Evolutionary conservation across 2,329 filamentous ascomycete genomes (phyloP).

Genomic region (Anisogramma anomala): DNA sequence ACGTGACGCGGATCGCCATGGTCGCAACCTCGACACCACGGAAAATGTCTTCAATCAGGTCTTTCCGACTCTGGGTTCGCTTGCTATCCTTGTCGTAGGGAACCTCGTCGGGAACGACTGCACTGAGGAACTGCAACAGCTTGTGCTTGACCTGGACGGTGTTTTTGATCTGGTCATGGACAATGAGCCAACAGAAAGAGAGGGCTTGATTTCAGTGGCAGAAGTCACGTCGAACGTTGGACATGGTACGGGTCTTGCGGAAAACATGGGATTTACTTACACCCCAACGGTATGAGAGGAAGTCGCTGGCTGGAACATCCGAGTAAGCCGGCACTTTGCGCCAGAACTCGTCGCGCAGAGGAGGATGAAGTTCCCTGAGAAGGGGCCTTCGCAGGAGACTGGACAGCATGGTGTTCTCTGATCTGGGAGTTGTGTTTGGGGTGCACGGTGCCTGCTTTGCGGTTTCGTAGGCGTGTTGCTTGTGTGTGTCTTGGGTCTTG

Average conservation of each 20-base stretch:
- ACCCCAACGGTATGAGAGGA: conserved; percentile 43
- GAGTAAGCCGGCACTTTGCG: conserved; percentile 37
- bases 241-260: too few species aligned
- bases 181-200: neutral
- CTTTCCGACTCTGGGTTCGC: conserved; percentile 34
- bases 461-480: neutral
- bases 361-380: neutral
- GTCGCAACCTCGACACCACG: conserved; percentile 41
- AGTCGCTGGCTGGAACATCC: conserved; percentile 34
- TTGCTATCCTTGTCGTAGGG: conserved; percentile 23
- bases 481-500: too few species aligned
- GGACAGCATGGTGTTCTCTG: neutral
- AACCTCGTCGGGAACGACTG: conserved; percentile 38
- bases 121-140: conserved; percentile 36
- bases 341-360: conserved; percentile 34
- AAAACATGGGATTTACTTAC: conserved; percentile 30
- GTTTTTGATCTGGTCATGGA: conserved; percentile 21
- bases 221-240: too few species aligned
- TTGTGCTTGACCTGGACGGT: conserved; percentile 36
- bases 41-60: conserved; percentile 43
- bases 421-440: neutral
- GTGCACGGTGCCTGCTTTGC: neutral
- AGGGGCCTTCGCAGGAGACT: neutral
- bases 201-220: too few species aligned
- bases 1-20: conserved; percentile 50